Conservation (phyloP, 1,139 yeast genomes). For the Suhomyces panamericanus region DNA sequence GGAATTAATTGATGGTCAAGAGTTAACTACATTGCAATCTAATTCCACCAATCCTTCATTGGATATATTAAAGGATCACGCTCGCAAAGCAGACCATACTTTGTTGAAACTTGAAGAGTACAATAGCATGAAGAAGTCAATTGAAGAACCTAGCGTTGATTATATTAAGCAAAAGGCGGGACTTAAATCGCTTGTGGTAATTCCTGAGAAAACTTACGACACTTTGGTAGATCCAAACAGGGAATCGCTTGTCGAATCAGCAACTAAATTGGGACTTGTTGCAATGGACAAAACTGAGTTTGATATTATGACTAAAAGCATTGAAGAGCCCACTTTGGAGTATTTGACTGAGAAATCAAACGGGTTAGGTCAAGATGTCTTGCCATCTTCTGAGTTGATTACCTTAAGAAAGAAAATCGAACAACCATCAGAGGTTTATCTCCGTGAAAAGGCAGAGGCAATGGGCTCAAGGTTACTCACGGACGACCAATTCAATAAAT, state of each 20-base stretch:
- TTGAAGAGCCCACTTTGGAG: slow-evolving; percentile 28
- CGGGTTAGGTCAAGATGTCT: slow-evolving; percentile 16
- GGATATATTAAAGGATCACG: slow-evolving; percentile 19
- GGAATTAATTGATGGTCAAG: slow-evolving; percentile 11
- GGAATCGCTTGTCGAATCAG: slow-evolving; percentile 17
- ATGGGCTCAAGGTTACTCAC: slow-evolving; percentile 21
- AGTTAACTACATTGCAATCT: slow-evolving; percentile 12
- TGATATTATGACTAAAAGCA: slow-evolving; percentile 14
- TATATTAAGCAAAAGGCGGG: slow-evolving; percentile 23
- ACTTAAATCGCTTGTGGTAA: slow-evolving; percentile 18
- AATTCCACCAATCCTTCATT: slow-evolving; percentile 23
- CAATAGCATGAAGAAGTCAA: slow-evolving; percentile 9
- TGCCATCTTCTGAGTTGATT: slow-evolving; percentile 21
- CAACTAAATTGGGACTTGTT: slow-evolving; percentile 20
- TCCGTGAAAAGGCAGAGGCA: slow-evolving; percentile 18
- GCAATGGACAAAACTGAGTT: slow-evolving; percentile 17
- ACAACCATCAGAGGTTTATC: slow-evolving; percentile 21
- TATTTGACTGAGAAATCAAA: slow-evolving; percentile 25
- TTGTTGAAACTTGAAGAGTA: slow-evolving; percentile 24
- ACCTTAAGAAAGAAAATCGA: slow-evolving; percentile 12
- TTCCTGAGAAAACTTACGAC: slow-evolving; percentile 25
- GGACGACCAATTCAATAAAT: slow-evolving; percentile 19
- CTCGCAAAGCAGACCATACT: slow-evolving; percentile 18
- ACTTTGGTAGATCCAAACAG: slow-evolving; percentile 22
- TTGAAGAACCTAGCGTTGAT: slow-evolving; percentile 14